Evolutionary conservation across 345 rosid genomes (phyloP).

Genomic region (Brassica rapa): DNA sequence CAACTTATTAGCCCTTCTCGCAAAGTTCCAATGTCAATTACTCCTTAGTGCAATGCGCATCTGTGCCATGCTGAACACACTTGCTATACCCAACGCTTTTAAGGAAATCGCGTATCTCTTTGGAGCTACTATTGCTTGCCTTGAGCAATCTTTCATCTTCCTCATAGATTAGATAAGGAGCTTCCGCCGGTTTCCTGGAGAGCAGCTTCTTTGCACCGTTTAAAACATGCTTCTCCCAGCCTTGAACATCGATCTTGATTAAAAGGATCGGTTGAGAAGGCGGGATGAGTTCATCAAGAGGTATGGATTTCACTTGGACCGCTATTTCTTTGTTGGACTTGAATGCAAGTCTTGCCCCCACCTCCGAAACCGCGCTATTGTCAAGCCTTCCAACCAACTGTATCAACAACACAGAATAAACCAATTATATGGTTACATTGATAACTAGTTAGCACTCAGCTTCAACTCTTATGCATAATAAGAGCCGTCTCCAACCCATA

Average conservation of each 20-base stretch:
- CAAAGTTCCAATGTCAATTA: neutral
- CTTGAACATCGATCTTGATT: constrained; percentile 91
- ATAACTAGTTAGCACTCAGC: neutral
- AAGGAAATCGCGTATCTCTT: neutral
- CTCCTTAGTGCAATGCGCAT: constrained; percentile 50
- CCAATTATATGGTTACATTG: neutral
- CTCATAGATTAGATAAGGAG: constrained; percentile 90
- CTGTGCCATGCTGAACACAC: constrained; percentile 69
- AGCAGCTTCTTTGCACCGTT: constrained; percentile 81
- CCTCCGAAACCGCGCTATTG: constrained; percentile 89
- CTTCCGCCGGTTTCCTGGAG: constrained; percentile 67
- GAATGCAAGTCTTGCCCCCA: constrained; percentile 90
- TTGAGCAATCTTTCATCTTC: constrained; percentile 85
- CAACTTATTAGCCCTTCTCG: neutral
- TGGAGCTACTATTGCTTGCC: constrained; percentile 84
- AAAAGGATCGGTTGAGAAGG: constrained; percentile 63
- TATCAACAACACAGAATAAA: constrained; percentile 2
- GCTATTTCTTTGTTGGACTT: constrained; percentile 93
- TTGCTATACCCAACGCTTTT: neutral
- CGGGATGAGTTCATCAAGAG: constrained; percentile 72
- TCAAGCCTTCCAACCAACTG: constrained; percentile 98
- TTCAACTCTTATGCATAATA: neutral
- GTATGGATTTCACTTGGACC: constrained; percentile 77
- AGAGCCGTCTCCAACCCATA: too few species aligned
- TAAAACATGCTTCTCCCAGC: constrained; percentile 94